phyloP scores from a whole-genome alignment of 208 protist species.

The Wallacemonas sp. region DNA sequence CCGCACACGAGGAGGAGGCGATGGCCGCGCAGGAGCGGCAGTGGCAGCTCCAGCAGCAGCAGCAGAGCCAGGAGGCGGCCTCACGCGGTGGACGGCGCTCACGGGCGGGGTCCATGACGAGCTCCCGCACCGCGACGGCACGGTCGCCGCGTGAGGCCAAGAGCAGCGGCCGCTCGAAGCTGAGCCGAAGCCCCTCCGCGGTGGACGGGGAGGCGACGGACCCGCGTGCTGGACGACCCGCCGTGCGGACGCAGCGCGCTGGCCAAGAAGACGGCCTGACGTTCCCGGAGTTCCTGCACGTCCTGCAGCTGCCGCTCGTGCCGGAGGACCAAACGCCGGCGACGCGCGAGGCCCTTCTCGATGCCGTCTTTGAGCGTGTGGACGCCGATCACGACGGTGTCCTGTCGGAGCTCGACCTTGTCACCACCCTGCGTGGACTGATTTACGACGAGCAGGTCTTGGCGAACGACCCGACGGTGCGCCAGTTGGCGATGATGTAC shows the following conservation, averaged over 20 bases:
- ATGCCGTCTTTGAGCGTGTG: slow-evolving; percentile 9
- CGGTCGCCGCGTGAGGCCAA: no score
- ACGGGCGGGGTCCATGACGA: not conserved
- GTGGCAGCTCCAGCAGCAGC: slow-evolving; percentile 25
- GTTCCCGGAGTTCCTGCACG: slow-evolving; percentile 67
- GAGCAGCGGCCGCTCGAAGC: no score
- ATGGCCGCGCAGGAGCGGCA: not conserved
- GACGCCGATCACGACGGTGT: slow-evolving; percentile 65
- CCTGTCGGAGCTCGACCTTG: slow-evolving; percentile 52
- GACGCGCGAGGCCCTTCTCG: slow-evolving; percentile 4
- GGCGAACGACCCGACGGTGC: slow-evolving; percentile 42
- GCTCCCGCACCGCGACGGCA: no score
- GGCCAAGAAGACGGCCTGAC: slow-evolving; percentile 35
- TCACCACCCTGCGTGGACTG: slow-evolving; percentile 27
- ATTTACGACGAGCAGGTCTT: slow-evolving; percentile 38
- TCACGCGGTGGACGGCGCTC: not conserved
- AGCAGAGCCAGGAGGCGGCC: not conserved
- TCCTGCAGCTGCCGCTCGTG: slow-evolving; percentile 37
- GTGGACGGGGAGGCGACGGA: no score
- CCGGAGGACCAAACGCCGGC: slow-evolving; percentile 22
- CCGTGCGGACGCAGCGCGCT: not conserved
- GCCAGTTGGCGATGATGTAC: slow-evolving; percentile 55
- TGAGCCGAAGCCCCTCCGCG: no score
- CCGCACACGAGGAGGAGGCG: not conserved
- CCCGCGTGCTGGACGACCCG: no score